These are phyloP conservation scores for Lumnitzera racemosa DNA, from an alignment of 345 rosid genomes.

Conservation along the genomic window DNA sequence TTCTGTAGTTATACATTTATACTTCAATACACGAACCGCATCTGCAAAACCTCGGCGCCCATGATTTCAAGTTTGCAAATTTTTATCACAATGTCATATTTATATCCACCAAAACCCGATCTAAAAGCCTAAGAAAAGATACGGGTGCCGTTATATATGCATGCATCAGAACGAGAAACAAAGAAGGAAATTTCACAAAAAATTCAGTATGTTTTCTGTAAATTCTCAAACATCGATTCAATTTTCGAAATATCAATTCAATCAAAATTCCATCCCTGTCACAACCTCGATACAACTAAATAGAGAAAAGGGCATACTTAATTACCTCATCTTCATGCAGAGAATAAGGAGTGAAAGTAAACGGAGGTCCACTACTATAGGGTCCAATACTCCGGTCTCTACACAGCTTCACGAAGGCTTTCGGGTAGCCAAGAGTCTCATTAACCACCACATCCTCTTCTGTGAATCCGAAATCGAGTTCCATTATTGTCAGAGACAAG, in stretches of 20 bases:
- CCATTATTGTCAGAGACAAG: constrained; percentile 18
- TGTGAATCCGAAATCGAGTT: constrained; percentile 26
- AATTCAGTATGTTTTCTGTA: too few species aligned
- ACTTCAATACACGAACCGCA: too few species aligned
- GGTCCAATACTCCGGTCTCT: constrained; percentile 30
- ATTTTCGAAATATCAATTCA: not conserved
- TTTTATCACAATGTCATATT: too few species aligned
- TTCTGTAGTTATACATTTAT: too few species aligned
- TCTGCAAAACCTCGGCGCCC: too few species aligned
- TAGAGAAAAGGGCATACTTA: not conserved
- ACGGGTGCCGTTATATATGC: too few species aligned
- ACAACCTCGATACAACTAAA: not conserved
- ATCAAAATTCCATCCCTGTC: not conserved
- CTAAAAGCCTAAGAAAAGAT: too few species aligned
- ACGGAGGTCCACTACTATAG: constrained; percentile 64
- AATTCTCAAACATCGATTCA: too few species aligned
- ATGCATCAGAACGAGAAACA: not conserved
- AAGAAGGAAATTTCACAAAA: not conserved
- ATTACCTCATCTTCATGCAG: constrained; percentile 56
- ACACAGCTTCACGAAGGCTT: constrained; percentile 67
- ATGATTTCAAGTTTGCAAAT: too few species aligned
- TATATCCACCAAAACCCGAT: too few species aligned
- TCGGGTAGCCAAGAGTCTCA: constrained; percentile 68
- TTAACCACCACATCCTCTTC: constrained; percentile 57
- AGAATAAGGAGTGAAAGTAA: constrained; percentile 53